Base-by-base conservation (phyloP, 352 stramenopile species). In the Thraustochytrium sp. region DNA sequence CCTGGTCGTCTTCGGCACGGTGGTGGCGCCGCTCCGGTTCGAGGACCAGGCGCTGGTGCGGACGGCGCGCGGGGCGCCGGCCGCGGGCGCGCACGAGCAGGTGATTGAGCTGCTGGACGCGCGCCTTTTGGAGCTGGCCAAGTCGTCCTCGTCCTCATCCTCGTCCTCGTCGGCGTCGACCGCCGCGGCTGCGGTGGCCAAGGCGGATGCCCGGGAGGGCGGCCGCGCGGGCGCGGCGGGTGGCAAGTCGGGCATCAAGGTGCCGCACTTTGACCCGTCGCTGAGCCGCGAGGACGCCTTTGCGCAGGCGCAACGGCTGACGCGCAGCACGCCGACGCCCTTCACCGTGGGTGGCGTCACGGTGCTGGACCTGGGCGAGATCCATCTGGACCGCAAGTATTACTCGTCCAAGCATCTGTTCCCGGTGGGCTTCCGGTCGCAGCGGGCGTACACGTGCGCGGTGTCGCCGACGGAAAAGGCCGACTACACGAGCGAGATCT, bases 261-360 rank as follows among this genome's bases (percentile, higher is more conserved):
- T 80, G n/a, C 75, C 75, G 26, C 29, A 56, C 29, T 84, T 62
- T 56, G 59, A 83, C 75, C 61, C 59, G 37, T 9, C 31, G n/a
- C 53, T 84, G 16, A 82, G 26, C 13, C 38, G 75, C 26, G 75
- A 75, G 16, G 3, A 31, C 8, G 75, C 75, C 34, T 84, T 61
- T 59, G 55, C 38, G 8, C 34, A 40, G 59, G 75, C 75, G 13
- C 26, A 59, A 38, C 23, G 34, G 26, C 61, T 84, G 8, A 21
- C n/a, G 8, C 3, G 26, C 16, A n/a, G 23, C 55, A 56, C 31
- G 26, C 8, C 56, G 21, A 18, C 38, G 26, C 75, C 75, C 23
- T 80, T 84, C 44, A 83, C 55, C 4, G 75, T 84, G 8, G 75
- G 75, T 23, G 42, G 44, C 44, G 84, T 84, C 11, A 83, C 37